Percentiles rank a stretch among this genome's conserved stretches.
phyloP scores from a whole-genome alignment of 1,284 basidiomycete genomes.

The Microbotryum scabiosae region DNA sequence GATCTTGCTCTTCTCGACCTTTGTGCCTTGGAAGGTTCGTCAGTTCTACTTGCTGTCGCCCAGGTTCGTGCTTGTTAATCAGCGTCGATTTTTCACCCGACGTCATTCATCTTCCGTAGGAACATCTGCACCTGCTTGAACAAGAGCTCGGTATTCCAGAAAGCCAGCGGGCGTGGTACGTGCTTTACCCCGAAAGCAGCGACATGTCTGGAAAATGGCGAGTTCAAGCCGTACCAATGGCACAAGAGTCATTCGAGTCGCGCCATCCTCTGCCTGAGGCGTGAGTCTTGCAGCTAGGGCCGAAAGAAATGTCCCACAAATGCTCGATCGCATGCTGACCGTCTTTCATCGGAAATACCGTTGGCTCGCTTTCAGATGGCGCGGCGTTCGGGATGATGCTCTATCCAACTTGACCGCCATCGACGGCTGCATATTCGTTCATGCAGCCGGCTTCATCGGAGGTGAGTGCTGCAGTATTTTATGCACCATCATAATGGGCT shows the following conservation, averaged over 20 bases:
- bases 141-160: constrained; percentile 46
- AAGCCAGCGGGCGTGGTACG: constrained; percentile 60
- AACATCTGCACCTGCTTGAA: constrained; percentile 87
- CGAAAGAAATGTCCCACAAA: background rate
- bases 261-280: constrained; percentile 84
- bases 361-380: constrained; percentile 50
- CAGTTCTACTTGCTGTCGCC: background rate
- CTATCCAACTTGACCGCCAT: constrained; percentile 69
- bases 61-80: background rate
- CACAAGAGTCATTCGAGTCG: constrained; percentile 76
- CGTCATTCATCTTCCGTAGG: constrained; percentile 46
- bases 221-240: constrained; percentile 80
- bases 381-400: constrained; percentile 77
- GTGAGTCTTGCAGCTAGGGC: constrained; percentile 26
- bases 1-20: constrained; percentile 72
- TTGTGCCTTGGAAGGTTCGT: constrained; percentile 76
- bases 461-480: constrained; percentile 47
- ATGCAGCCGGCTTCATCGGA: constrained; percentile 93
- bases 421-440: constrained; percentile 75
- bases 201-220: constrained; percentile 73
- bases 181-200: constrained; percentile 72
- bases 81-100: background rate
- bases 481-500: background rate
- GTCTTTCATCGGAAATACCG: background rate
- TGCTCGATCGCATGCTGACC: no score